Evolutionary conservation across 345 rosid genomes (phyloP), one percentile per base, ranked within the genome.

Genomic region (Camelina sativa): DNA sequence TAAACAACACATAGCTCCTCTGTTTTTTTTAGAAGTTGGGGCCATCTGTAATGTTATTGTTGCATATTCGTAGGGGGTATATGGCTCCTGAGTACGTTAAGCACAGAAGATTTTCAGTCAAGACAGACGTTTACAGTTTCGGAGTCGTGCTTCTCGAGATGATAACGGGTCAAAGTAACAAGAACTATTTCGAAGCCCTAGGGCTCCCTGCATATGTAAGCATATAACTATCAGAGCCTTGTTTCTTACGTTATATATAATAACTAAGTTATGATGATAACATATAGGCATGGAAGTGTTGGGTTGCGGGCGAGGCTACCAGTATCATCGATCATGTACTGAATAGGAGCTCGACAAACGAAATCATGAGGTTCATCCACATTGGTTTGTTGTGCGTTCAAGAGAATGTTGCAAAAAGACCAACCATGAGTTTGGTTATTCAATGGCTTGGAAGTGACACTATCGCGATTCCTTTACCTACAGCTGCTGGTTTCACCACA

Each of bases 341-440:
- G 53, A 74, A 59, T 6, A 75, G 71, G 25, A 81, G 65, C 32
- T 53, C 34, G 17, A 65, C 62, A 53, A 77, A 59, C 9, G 89
- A 84, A 64, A 82, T 79, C 19, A 23, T 78, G 56, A 85, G 84
- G 44, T 84, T 86, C 76, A 81, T 84, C 54, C 85, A 83, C 67
- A 78, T 85, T 4, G 84, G 85, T 44, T 53, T 87, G 60, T 22
- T 85, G 66, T 87, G 91, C 4, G 84, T 82, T 76, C 89, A 84
- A 73, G 85, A 76, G 16, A 69, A 79, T 51, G 83, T 75, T 16
- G 71, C 76, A 9, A 76, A 72, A 57, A 80, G 89, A 72, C 91
- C 91, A 15, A 71, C 81, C 11, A 80, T 85, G 85, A 76, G 77
- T 0, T 74, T 79, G 48, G 72, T 85, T 19, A 48, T 81, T 44